Conservation (phyloP, 352 stramenopile genomes). For the Globisporangium recalcitrans region DNA sequence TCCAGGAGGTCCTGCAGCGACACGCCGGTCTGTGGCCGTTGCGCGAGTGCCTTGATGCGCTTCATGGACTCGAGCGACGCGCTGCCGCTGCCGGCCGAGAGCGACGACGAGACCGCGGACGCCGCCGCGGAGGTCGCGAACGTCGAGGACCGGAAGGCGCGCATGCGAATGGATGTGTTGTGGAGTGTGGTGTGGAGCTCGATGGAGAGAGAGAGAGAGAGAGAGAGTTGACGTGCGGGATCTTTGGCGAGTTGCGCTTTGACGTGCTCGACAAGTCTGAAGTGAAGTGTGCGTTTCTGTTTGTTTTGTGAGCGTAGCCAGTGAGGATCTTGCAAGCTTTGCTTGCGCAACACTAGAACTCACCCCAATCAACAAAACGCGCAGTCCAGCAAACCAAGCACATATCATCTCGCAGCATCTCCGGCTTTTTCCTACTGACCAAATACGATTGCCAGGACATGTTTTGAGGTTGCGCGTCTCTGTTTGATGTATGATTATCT, state of each 20-base stretch:
- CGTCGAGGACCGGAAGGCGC: conserved; percentile 14
- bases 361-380: not conserved
- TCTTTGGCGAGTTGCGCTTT: conserved; percentile 6
- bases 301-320: not conserved
- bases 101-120: not conserved
- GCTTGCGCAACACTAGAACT: conserved; percentile 3
- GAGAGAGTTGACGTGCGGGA: not conserved
- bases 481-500: not conserved
- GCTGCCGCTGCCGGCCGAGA: not conserved
- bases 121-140: conserved; percentile 13
- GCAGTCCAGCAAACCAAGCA: not conserved
- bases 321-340: not conserved
- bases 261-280: conserved; percentile 2
- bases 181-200: not conserved
- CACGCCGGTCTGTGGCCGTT: conserved; percentile 77
- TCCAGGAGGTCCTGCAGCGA: conserved; percentile 87
- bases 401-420: too few relatives aligned
- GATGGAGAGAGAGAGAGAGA: too few relatives aligned
- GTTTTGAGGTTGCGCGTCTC: too few relatives aligned
- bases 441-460: too few relatives aligned
- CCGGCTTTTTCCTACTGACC: too few relatives aligned
- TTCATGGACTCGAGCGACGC: conserved; percentile 23
- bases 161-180: conserved; percentile 6
- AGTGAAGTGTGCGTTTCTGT: not conserved
- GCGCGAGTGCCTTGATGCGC: conserved; percentile 65